Evolutionary conservation across 768 basidiomycete species (phyloP), one percentile per base, ranked within the genome.

Genomic region (Tubosaeta sp.): DNA sequence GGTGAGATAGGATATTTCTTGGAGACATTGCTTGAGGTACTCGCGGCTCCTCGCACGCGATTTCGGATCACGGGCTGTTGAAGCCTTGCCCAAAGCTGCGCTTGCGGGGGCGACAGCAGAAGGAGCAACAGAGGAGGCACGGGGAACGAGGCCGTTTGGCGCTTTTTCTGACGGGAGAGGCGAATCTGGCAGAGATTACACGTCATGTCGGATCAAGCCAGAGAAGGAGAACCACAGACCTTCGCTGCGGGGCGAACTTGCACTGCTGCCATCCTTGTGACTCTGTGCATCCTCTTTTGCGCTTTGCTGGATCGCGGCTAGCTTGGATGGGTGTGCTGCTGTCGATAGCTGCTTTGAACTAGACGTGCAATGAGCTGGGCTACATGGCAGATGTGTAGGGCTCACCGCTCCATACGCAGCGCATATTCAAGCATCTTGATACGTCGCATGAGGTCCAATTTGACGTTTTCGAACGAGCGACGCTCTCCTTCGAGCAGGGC

Each of bases 341-440:
- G 79, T 59, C 1, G 82, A 73, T 61, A 90, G 79, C 68, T 92
- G 90, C 70, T 91, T 92, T 60, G 88, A 87, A 60, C 90, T 92
- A 65, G 49, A 51, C 34, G 49, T 48, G 14, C 39, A 39, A 22
- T 54, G 48, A 35, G 49, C 14, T 24, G 50, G 51, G 35, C 31
- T 52, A 42, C 31, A 52, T 48, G 45, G 44, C n/a, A 10, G 19
- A 18, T 19, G 36, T 21, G 19, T 21, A 53, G 49, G 31, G 76
- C 81, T 63, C 56, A 96, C 94, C 96, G 84, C 74, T 99, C 96
- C 76, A 94, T 85, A 42, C 93, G 84, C 43, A 99, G 76, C 35
- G 95, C 96, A 70, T 93, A 97, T 72, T 99, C 96, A 46, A 99
- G 83, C 95, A 99, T 96, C 81, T 96, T 96, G 59, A 97, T 96